Percentiles rank a stretch among this genome's conserved stretches.
These are phyloP conservation scores for Phyllosticta paracitricarpa DNA, from an alignment of 2,329 filamentous ascomycete species.

Conservation along the genomic window DNA sequence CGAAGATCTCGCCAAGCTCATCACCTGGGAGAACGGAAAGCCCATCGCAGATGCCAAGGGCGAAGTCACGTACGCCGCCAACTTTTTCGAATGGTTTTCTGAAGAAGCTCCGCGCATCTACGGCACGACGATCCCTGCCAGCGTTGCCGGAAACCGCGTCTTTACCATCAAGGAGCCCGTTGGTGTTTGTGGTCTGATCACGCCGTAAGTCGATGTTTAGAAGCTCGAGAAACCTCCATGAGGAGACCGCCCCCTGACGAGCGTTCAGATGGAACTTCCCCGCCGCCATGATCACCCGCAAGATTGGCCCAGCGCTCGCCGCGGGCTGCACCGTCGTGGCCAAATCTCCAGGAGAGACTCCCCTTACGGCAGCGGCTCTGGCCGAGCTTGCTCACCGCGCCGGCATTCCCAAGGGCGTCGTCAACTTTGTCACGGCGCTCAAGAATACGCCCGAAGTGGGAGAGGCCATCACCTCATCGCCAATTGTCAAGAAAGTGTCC, in stretches of 20 bases:
- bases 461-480: slow-evolving; percentile 62
- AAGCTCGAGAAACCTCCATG: too few species aligned
- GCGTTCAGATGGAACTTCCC: slow-evolving; percentile 60
- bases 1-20: slow-evolving; percentile 71
- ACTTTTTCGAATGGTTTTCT: slow-evolving; percentile 20
- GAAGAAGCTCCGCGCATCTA: slow-evolving; percentile 17
- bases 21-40: slow-evolving; percentile 88
- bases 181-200: slow-evolving; percentile 73
- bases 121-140: slow-evolving; percentile 64
- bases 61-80: slow-evolving; percentile 17
- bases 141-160: slow-evolving; percentile 61
- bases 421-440: slow-evolving; percentile 77
- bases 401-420: slow-evolving; percentile 79
- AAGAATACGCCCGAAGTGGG: slow-evolving; percentile 75
- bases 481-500: slow-evolving; percentile 75
- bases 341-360: slow-evolving; percentile 87
- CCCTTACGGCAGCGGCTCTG: slow-evolving; percentile 78
- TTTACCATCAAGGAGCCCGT: slow-evolving; percentile 75
- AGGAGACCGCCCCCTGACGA: not conserved
- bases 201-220: slow-evolving; percentile 38
- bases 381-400: slow-evolving; percentile 79
- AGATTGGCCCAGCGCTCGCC: slow-evolving; percentile 59
- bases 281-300: slow-evolving; percentile 41
- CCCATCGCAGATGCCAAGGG: slow-evolving; percentile 44
- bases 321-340: slow-evolving; percentile 92